Base-by-base conservation (phyloP, 202 grass and related monocot genomes). In the Bolboschoenoplectus hybrid region DNA sequence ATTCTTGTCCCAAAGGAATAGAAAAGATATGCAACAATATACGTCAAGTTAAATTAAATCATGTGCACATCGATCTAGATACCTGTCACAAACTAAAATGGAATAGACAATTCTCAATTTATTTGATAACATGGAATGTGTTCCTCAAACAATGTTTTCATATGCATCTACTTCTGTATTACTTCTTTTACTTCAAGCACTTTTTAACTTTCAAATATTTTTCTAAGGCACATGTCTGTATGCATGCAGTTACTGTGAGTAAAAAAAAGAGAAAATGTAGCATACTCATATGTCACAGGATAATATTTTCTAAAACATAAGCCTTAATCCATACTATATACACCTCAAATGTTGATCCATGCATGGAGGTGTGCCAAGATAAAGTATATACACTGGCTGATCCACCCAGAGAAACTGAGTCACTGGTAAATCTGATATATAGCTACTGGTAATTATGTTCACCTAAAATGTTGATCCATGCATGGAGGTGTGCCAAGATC, bases 401-500 rank as follows among this genome's bases (percentile, higher is more conserved):
- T 26, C 26, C 26, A 26, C 26, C 66, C 38, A 43, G 38, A 14
- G 66, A 26, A 35, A 64, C 10, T 9, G 17, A 68, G 13, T 17
- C 36, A 10, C 16, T 87, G 72, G 36, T 57, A 49, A 19, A 67
- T 85, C 58, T 89, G 78, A 80, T 91, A 66, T 79, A 9, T 56
- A 82, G 50, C n/a, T 62, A 82, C 47, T 81, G 77, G 47, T 16
- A 64, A 17, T 78, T 45, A 43, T 67, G 38, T 63, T 84, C 51
- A 40, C 41, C 26, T 26, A 26, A 26, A 61, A 40, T 12, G 20
- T 9, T 64, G 34, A 35, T 63, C 7, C n/a, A 19, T 26, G 26
- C 1, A 9, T 12, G 34, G 13, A 10, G 0, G 2, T 14, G n/a
- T 16, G 53, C 36, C 49, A 66, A 14, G 34, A 84, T 38, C 26